phyloP scores from a whole-genome alignment of 1,284 basidiomycete genomes.

The Cystobasidium sp. region DNA sequence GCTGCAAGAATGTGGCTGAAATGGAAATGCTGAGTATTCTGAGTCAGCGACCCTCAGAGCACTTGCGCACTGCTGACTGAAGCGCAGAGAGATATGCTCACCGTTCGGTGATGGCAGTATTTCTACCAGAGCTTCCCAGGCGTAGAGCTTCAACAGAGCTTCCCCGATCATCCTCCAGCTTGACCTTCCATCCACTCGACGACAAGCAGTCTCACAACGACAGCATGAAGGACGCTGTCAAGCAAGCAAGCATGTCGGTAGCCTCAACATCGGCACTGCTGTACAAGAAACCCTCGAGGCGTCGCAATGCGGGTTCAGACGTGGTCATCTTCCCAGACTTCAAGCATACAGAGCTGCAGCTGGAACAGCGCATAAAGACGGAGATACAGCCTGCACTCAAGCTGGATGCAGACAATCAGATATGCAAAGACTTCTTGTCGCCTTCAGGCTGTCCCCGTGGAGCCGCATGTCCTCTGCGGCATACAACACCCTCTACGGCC shows the following conservation, averaged over 20 bases:
- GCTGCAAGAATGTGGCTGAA: not conserved
- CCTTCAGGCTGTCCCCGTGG: conserved; percentile 85
- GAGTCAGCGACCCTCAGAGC: no score
- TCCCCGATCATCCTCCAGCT: conserved; percentile 3
- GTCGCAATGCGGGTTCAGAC: conserved; percentile 1
- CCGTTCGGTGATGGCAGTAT: no score
- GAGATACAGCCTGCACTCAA: conserved; percentile 35
- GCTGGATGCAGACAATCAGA: conserved; percentile 81
- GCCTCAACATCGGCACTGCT: conserved; percentile 4
- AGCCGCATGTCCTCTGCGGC: conserved; percentile 82
- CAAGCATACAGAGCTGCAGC: conserved; percentile 40
- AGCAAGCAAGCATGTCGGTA: not conserved
- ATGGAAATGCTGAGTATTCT: no score
- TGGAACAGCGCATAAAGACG: conserved; percentile 40
- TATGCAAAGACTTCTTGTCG: conserved; percentile 79
- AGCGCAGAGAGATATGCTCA: no score
- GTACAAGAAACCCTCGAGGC: conserved; percentile 1
- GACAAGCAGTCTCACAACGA: not conserved
- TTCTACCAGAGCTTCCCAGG: not conserved
- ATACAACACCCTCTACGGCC: conserved; percentile 74
- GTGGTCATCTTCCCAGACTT: conserved; percentile 37
- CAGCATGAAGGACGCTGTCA: conserved; percentile 12
- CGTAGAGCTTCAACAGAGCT: not conserved
- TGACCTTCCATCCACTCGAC: not conserved
- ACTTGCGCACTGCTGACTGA: no score